Base-by-base conservation (phyloP, 176 grass and related monocot species). In the Poa pratensis region DNA sequence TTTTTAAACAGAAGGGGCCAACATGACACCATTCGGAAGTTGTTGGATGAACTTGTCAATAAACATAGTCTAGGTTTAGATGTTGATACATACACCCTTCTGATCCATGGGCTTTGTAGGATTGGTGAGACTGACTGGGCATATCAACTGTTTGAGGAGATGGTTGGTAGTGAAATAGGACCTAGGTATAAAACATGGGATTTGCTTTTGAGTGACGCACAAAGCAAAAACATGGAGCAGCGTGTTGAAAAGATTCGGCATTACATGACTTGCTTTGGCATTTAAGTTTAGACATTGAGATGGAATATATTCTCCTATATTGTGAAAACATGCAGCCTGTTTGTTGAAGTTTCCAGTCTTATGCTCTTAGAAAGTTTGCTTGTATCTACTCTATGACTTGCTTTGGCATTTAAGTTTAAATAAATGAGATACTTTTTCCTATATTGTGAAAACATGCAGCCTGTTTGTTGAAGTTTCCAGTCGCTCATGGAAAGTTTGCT, bases 51-150 rank as follows among this genome's bases (percentile, higher is more conserved):
- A 32, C 86, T 97, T 67, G 64, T 73, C 18, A 51, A 84, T 69
- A 90, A 94, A 67, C 76, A 84, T 80, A 79, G 72, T 85, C 77
- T 94, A 59, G 87, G 95, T 86, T 86, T 97, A 86, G 90, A 94
- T 97, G 82, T 94, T 79, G 95, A 97, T 80, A 91, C 72, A 34
- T 94, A 94, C 55, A 91, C 73, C 6, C 82, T 91, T 76, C 55
- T 93, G 75, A 97, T 97, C 61, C 90, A 94, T 88, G 88, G 90
- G 59, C 83, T 97, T 49, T 97, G 90, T 75, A 90, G 83, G 42
- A 22, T 80, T 5, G 87, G 95, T 80, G 79, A 97, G 52, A 89
- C 82, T 30, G 80, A 78, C 19, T 88, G 90, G 84, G 92, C 83
- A 39, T 90, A 84, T 82, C 54, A 19, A 60, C 27, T 97, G 50